These are phyloP conservation scores for Sedum album DNA, from an alignment of 164 flowering plant genomes.

Conservation along the genomic window DNA sequence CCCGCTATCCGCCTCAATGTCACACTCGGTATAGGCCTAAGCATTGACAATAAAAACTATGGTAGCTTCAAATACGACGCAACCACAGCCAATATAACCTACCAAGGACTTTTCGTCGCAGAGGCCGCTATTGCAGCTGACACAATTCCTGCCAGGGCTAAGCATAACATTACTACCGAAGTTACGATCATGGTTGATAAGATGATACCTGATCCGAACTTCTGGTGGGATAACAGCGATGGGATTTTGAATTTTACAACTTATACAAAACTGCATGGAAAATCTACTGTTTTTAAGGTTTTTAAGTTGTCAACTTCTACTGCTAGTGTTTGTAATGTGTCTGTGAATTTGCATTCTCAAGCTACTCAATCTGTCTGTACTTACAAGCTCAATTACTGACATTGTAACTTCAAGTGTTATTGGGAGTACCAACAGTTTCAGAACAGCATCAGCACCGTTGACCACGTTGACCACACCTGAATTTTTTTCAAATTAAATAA, in stretches of 20 bases:
- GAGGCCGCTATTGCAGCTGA: constrained; percentile 26
- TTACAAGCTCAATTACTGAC: constrained; percentile 15
- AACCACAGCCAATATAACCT: constrained; percentile 19
- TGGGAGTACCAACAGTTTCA: not conserved
- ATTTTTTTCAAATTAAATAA: not conserved
- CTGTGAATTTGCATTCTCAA: constrained; percentile 12
- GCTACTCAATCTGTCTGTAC: constrained; percentile 18
- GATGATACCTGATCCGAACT: constrained; percentile 14
- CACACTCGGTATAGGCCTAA: constrained; percentile 20
- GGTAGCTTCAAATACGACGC: constrained; percentile 28
- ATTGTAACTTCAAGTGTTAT: not conserved
- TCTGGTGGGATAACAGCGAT: constrained; percentile 13
- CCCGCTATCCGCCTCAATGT: constrained; percentile 22
- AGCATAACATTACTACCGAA: constrained; percentile 21
- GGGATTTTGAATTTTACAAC: constrained; percentile 36
- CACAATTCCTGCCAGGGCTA: constrained; percentile 20
- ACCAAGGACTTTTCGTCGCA: constrained; percentile 23
- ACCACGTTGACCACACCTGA: not conserved
- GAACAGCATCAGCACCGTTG: not conserved
- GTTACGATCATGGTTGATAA: constrained; percentile 21
- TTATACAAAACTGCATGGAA: constrained; percentile 22
- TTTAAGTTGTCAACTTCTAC: constrained; percentile 24
- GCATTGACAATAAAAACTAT: constrained; percentile 30
- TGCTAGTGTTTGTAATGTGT: constrained; percentile 22
- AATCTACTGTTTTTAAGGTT: constrained; percentile 24